Percentiles rank a stretch among this genome's conserved stretches.
phyloP scores from a whole-genome alignment of 441 rosid species.

The Adansonia rubrostipa region DNA sequence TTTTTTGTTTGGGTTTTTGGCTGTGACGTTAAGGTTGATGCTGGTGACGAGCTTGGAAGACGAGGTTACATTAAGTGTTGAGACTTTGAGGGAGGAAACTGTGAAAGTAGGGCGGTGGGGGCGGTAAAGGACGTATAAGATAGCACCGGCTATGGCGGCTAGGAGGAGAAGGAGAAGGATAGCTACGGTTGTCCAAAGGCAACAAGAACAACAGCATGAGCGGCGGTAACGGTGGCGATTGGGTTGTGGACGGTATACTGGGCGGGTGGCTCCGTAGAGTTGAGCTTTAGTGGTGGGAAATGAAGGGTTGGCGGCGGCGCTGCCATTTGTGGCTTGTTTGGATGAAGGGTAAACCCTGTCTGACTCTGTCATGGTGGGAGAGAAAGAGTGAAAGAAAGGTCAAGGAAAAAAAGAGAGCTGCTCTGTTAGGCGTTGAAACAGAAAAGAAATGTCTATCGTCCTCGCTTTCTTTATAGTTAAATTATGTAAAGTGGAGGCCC shows the following conservation, averaged over 20 bases:
- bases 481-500: background rate
- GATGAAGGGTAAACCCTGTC: constrained; percentile 68
- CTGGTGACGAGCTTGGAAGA: constrained; percentile 49
- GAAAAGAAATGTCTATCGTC: background rate
- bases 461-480: background rate
- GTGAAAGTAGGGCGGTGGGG: constrained; percentile 82
- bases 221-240: constrained; percentile 55
- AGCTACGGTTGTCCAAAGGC: constrained; percentile 58
- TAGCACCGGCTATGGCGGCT: constrained; percentile 50
- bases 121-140: constrained; percentile 72
- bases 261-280: constrained; percentile 70
- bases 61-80: constrained; percentile 66
- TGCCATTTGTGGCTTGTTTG: constrained; percentile 46
- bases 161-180: constrained; percentile 59
- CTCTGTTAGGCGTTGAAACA: background rate
- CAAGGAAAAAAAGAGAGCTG: no score
- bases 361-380: constrained; percentile 58
- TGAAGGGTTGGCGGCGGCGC: constrained; percentile 41
- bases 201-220: constrained; percentile 64
- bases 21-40: constrained; percentile 63
- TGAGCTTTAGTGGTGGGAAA: constrained; percentile 78
- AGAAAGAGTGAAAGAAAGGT: constrained; percentile 18
- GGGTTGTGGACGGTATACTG: constrained; percentile 75
- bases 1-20: constrained; percentile 84
- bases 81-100: constrained; percentile 61